Conservation (phyloP, 495 filamentous ascomycete genomes). For the Chaetomium tenue region DNA sequence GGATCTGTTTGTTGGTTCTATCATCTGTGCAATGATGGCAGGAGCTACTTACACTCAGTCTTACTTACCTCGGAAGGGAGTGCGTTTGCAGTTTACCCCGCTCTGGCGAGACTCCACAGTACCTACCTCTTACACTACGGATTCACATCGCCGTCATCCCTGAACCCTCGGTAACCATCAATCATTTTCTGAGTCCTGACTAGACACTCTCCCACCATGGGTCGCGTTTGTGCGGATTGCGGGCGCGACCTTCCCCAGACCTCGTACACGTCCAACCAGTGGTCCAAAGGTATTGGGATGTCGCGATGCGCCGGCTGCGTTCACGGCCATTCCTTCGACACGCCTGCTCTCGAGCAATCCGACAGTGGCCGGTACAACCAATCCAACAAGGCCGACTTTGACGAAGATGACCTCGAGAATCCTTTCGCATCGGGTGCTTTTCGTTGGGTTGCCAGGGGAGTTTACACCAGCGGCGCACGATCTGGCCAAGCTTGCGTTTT, state of each 20-base stretch:
- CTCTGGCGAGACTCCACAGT: too few species aligned
- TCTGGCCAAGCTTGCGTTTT: slow-evolving; percentile 32
- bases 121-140: too few species aligned
- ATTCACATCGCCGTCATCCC: too few species aligned
- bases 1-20: too few species aligned
- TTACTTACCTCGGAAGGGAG: too few species aligned
- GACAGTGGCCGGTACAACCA: slow-evolving; percentile 34
- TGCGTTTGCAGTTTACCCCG: too few species aligned
- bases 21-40: too few species aligned
- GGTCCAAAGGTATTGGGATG: slow-evolving; percentile 25
- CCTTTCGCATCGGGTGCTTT: slow-evolving; percentile 37
- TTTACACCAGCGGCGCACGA: slow-evolving; percentile 30
- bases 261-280: slow-evolving; percentile 33
- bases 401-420: slow-evolving; percentile 5
- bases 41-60: too few species aligned
- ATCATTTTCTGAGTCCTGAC: too few species aligned
- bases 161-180: too few species aligned
- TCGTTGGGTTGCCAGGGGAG: slow-evolving; percentile 36
- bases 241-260: slow-evolving; percentile 29
- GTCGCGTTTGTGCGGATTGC: slow-evolving; percentile 28
- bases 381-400: neutral
- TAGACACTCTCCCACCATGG: slow-evolving; percentile 13
- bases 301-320: slow-evolving; percentile 35
- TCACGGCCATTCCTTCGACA: slow-evolving; percentile 27
- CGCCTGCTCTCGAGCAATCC: slow-evolving; percentile 6